Percentiles rank a stretch among this genome's conserved stretches.
These are phyloP conservation scores for Colletotrichum tamarilloi DNA, from an alignment of 2,329 filamentous ascomycete species.

Conservation along the genomic window DNA sequence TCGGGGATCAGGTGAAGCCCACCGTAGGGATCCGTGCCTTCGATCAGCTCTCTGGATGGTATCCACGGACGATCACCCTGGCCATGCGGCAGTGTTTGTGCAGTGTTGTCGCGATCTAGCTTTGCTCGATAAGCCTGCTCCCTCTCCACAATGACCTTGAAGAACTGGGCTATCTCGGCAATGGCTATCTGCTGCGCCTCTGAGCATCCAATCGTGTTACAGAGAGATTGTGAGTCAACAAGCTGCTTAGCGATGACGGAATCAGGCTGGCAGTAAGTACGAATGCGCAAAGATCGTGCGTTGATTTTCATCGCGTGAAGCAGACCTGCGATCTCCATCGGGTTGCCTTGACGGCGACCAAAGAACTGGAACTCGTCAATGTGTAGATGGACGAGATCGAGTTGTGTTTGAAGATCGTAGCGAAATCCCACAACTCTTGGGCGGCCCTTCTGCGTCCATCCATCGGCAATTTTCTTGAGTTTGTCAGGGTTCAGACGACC, in stretches of 20 bases:
- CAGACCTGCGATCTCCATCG: conserved; percentile 57
- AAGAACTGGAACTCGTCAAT: conserved; percentile 65
- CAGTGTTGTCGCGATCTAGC: conserved; percentile 36
- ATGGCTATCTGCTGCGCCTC: conserved; percentile 58
- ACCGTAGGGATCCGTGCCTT: conserved; percentile 5
- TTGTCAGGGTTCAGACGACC: conserved; percentile 65
- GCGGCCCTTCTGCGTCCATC: conserved; percentile 63
- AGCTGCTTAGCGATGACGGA: conserved; percentile 68
- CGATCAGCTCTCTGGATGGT: conserved; percentile 3
- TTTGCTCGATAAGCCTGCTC: conserved; percentile 47
- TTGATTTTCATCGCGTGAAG: conserved; percentile 64
- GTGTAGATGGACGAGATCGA: conserved; percentile 65
- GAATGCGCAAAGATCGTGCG: conserved; percentile 62
- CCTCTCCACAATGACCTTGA: conserved; percentile 62
- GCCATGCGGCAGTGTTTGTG: conserved; percentile 9
- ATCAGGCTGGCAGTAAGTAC: conserved; percentile 69
- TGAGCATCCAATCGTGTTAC: conserved; percentile 59
- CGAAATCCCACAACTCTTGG: conserved; percentile 67
- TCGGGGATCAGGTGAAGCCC: conserved; percentile 21
- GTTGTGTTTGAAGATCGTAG: conserved; percentile 69
- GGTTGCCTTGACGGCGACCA: conserved; percentile 56
- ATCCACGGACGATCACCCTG: conserved; percentile 27
- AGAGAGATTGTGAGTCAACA: conserved; percentile 62
- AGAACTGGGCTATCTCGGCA: conserved; percentile 64
- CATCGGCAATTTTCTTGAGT: conserved; percentile 62